Base-by-base conservation (phyloP, 495 filamentous ascomycete species). In the Lentithecium fluviatile region DNA sequence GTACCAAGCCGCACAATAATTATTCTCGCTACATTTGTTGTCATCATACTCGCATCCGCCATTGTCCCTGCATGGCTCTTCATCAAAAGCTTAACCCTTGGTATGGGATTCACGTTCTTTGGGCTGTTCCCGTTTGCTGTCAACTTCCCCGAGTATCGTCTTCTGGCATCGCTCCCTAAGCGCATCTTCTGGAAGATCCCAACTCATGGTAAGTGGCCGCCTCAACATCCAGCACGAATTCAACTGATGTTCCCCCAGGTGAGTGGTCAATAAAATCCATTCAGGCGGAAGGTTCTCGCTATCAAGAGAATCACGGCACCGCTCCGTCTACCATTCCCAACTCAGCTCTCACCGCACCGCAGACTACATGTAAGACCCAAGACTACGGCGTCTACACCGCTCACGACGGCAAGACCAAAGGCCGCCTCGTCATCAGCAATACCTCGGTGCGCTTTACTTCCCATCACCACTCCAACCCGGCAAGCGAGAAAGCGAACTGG, bases 151-250 rank as follows among this genome's bases (percentile, higher is more conserved):
- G 68, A 71, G 19, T 80, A 80, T 51, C 69, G 77, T 5, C 72
- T 73, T 40, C 46, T 80, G 0, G 74, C 75, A 2, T 74, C 71
- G 10, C 76, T 73, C 0, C 54, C 75, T 17, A 75, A 75, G 54
- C 77, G 76, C 70, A 48, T 73, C 0, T 67, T 80, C 32, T 81
- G 79, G 75, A 73, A 68, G 68, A 74, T 64, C 64, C 76, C 69
- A 10, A 74, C 67, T 7, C 68, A 73, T 46, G 62, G 62, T 10
- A 49, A 71, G 47, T 71, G 69, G 66, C n/a, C n/a, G n/a, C n/a
- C n/a, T n/a, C n/a, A n/a, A n/a, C n/a, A n/a, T n/a, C n/a, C n/a
- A n/a, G n/a, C n/a, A n/a, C n/a, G n/a, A n/a, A n/a, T n/a, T n/a
- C n/a, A n/a, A 32, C 29, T 32, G 10, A 32, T 32, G 29, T 32